Evolutionary conservation across 345 rosid species (phyloP).

Genomic region (Linum trigynum): DNA sequence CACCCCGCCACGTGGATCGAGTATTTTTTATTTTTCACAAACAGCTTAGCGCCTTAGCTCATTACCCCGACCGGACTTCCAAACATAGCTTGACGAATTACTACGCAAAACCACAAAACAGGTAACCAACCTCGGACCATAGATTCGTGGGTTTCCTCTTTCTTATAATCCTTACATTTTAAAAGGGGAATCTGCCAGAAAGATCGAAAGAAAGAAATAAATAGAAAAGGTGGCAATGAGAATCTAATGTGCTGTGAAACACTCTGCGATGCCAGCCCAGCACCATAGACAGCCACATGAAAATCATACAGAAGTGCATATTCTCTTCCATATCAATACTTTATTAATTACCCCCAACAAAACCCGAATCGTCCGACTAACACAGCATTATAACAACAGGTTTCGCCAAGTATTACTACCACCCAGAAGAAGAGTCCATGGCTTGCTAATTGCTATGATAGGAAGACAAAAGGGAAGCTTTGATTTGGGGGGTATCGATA

Average conservation of each 20-base stretch:
- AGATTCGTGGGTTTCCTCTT: neutral
- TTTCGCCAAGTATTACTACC: neutral
- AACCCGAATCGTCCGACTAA: neutral
- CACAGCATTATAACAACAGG: neutral
- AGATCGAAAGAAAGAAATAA: neutral
- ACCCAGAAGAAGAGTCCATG: neutral
- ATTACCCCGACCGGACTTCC: neutral
- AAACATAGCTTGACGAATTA: neutral
- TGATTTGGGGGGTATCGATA: no score
- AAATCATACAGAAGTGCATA: neutral
- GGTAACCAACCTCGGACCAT: neutral
- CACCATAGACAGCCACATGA: neutral
- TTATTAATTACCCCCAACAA: neutral
- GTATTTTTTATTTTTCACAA: no score
- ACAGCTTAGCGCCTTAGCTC: neutral
- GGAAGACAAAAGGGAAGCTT: no score
- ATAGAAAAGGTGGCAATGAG: neutral
- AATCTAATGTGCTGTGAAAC: constrained; percentile 6
- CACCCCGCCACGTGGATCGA: no score
- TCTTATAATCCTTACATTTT: neutral
- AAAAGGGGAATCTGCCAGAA: neutral
- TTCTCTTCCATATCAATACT: neutral
- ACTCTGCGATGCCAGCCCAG: no score
- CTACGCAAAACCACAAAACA: neutral
- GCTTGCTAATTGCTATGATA: neutral